Base-by-base conservation (phyloP, 164 flowering plant species). In the Vitis vinifera region DNA sequence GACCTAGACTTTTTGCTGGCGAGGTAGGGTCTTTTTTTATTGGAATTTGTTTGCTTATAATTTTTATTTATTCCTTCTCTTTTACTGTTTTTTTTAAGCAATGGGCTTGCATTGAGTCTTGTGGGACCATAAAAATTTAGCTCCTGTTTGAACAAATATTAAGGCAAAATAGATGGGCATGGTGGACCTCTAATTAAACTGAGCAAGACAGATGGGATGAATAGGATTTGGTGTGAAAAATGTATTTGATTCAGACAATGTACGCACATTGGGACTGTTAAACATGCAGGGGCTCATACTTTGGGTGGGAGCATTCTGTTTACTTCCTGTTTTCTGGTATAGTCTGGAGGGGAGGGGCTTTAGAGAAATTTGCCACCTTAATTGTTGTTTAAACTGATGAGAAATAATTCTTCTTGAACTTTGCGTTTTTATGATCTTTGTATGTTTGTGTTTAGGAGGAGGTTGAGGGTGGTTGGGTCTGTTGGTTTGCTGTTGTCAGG, bases 1-100 rank as follows among this genome's bases (percentile, higher is more conserved):
- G 99, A 70, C 97, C 99, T 60, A 87, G 98, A 16, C 79, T 96
- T 15, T 96, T 91, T 81, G 82, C 93, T 63, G 93, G 87, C 55
- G 90, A 85, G 91, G 98, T 91, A 67, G 23, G 78, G 51, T 17
- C 53, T 52, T 52, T 48, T n/a, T 10, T 16, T 10, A 48, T 50
- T 30, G 9, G n/a, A 65, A 51, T 29, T 62, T 50, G n/a, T 64
- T 23, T 58, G 30, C 16, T 63, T 64, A 12, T 52, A 27, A 9
- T 29, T 29, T 19, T 16, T 37, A 37, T 1, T 69, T 68, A 15
- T 68, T 17, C 44, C 16, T 68, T 68, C 47, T 62, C 51, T 51
- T 27, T 44, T n/a, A n/a, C 48, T 17, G 3, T 47, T 50, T 17
- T 14, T 47, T 14, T 14, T 10, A 44, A n/a, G 51, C 48, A 15